Percentiles rank a stretch among this genome's conserved stretches.
Conservation (phyloP, 1,139 yeast species). For the Hyphopichia burtonii region DNA sequence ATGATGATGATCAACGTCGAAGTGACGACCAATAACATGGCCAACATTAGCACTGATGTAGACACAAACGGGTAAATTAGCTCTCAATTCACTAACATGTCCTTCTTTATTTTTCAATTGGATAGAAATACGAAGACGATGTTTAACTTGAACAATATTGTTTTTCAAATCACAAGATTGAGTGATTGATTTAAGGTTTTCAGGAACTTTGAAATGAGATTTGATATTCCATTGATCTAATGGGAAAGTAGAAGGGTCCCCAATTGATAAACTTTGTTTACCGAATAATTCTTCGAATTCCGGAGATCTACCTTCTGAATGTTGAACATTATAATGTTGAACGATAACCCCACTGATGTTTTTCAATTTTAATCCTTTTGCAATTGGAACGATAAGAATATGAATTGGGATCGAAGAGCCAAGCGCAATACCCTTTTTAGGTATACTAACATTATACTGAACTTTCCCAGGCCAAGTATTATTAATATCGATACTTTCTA, state of each 20-base stretch:
- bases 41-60: slow-evolving; percentile 57
- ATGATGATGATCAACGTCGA: slow-evolving; percentile 48
- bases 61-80: slow-evolving; percentile 61
- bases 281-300: slow-evolving; percentile 42
- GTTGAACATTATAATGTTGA: slow-evolving; percentile 47
- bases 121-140: slow-evolving; percentile 56
- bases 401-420: slow-evolving; percentile 56
- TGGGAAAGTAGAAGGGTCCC: slow-evolving; percentile 26
- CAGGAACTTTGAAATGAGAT: slow-evolving; percentile 51
- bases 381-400: slow-evolving; percentile 56
- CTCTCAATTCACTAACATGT: slow-evolving; percentile 65
- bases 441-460: slow-evolving; percentile 59
- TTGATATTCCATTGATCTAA: slow-evolving; percentile 53
- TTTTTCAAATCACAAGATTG: slow-evolving; percentile 56
- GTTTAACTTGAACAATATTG: slow-evolving; percentile 55
- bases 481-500: slow-evolving; percentile 57
- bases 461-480: slow-evolving; percentile 66
- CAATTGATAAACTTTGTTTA: slow-evolving; percentile 22
- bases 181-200: slow-evolving; percentile 49
- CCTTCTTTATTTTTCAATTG: slow-evolving; percentile 60
- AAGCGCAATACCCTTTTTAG: slow-evolving; percentile 58
- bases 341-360: slow-evolving; percentile 49
- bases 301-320: slow-evolving; percentile 38
- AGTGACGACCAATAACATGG: slow-evolving; percentile 50
- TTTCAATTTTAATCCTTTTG: slow-evolving; percentile 53